Base-by-base conservation (phyloP, 1,284 basidiomycete species). In the Leccinum subfulvum region DNA sequence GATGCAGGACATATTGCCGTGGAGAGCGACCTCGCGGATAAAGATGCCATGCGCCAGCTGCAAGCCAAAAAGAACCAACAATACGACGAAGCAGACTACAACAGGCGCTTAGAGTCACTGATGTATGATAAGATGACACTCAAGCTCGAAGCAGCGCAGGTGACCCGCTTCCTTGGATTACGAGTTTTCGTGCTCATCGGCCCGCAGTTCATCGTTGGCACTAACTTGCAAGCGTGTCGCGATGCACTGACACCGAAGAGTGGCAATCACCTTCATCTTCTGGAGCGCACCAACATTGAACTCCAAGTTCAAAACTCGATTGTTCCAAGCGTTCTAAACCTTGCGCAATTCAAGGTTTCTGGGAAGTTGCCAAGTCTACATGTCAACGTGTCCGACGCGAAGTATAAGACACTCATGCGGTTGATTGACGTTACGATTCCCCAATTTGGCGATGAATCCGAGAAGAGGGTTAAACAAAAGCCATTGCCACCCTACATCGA, bases 1-100 rank as follows among this genome's bases (percentile, higher is more conserved):
- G 97, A 99, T 75, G 97, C 97, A 8, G 97, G 97, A 70, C 97
- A 98, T 75, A 97, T 99, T 67, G 86, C 95, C 1, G 90, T 99
- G 52, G 89, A 92, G 70, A 97, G 95, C 71, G 86, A 97, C 62
- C 83, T 98, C 1, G 97, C 90, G 2, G 88, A 94, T 71, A 94
- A 98, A 78, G 82, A 86, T 28, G 87, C 89, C 2, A 83, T 98
- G 59, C 85, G 90, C 56, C 87, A 89, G 44, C 87, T 99, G 35
- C 88, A 94, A 51, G 82, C 87, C 64, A 98, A 98, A 76, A 89
- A 93, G 62, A 90, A 92, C 57, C 86, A 91, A 71, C 83, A 92
- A 71, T 98, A 98, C 76, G 90, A 82, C 33, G 93, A 95, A 21
- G 92, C 93, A 58, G 97, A 99, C 74, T 97, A 94, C 76, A 83